Base-by-base conservation (phyloP, 257 asterid species). In the Solanum lignicaule region DNA sequence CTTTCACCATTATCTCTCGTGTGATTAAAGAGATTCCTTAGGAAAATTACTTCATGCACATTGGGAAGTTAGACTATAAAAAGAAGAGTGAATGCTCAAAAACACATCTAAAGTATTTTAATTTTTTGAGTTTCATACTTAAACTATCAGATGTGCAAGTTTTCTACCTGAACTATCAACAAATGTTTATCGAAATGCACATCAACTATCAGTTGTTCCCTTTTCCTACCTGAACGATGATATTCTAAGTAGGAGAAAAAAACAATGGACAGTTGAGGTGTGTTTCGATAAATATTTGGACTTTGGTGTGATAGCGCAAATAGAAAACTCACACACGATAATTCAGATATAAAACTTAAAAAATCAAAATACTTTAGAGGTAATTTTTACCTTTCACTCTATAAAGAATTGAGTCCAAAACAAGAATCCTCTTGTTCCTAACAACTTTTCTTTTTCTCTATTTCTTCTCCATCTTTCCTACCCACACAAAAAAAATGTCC, bases 251-350 rank as follows among this genome's bases (percentile, higher is more conserved):
- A 23, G 27, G 31, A 62, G 3, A 62, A 62, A 9, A 0, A 10
- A 23, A 62, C 0, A 2, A 62, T n/a, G 0, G 1, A 62, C 1
- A 62, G 16, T 62, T 9, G 1, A 62, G 1, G 0, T n/a, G 15
- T 62, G 31, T 62, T 62, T 62, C 6, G 1, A 62, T 62, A 62
- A 23, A 62, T 0, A 62, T 62, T 9, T 62, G 29, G 1, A 3
- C 60, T 48, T 48, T 14, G 21, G 3, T 15, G 3, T 15, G 3
- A 62, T 62, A 62, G 31, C 0, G 5, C 5, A 23, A 4, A 0
- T 23, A 9, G 7, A 23, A 62, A 62, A 23, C 31, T 62, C 31
- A 5, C 31, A 8, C 13, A 9, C 68, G 2, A 23, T 58, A 23
- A 10, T 62, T 23, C 71, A 62, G 0, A 9, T 23, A 62, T 10